These are phyloP conservation scores for Aspergillus aculeatus DNA, from an alignment of 2,329 filamentous ascomycete genomes.

Conservation along the genomic window DNA sequence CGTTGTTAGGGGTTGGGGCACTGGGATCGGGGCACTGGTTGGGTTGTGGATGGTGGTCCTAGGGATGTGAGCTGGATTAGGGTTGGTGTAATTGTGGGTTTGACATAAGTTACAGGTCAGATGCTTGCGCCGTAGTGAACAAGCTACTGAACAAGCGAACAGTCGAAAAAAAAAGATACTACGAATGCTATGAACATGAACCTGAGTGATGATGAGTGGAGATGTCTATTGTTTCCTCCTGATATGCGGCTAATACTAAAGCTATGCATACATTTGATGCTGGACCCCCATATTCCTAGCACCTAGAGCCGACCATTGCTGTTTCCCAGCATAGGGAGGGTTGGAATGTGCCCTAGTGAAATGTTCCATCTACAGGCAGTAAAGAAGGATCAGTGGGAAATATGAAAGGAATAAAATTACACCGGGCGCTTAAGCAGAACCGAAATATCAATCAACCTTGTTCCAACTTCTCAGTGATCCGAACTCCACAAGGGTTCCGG, in stretches of 20 bases:
- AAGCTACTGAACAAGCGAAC: neutral
- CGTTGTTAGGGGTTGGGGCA: too few species aligned
- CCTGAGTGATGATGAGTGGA: neutral
- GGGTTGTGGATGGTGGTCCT: too few species aligned
- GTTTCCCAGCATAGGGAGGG: neutral
- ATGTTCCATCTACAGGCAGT: conserved; percentile 2
- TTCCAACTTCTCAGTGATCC: neutral
- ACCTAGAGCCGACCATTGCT: neutral
- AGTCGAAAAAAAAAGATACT: neutral
- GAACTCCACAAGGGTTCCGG: neutral
- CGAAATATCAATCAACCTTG: neutral
- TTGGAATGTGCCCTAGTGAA: neutral
- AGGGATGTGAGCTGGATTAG: too few species aligned
- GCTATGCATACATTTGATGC: neutral
- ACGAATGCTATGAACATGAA: neutral
- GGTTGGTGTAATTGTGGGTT: too few species aligned
- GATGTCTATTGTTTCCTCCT: neutral
- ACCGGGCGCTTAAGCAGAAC: neutral
- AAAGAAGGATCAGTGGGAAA: neutral
- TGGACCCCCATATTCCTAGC: too few species aligned
- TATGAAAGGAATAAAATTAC: conserved; percentile 4
- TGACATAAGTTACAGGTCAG: too few species aligned
- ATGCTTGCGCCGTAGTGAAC: too few species aligned
- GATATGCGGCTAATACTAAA: neutral
- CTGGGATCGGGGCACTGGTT: too few species aligned